Base-by-base conservation (phyloP, 2,329 filamentous ascomycete species). In the Penicillium nordicum region DNA sequence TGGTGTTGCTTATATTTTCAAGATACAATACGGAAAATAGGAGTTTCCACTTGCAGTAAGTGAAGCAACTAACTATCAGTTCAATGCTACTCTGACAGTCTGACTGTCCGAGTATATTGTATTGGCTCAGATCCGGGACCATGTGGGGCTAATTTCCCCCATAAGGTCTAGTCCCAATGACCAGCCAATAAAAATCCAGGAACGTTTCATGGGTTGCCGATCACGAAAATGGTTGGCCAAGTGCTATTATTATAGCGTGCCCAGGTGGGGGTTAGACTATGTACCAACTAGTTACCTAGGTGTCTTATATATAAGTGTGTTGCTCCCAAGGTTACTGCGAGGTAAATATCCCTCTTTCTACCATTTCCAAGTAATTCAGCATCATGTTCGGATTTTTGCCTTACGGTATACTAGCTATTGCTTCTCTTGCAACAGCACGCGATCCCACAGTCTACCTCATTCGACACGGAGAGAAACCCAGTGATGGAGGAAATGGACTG, bases 391-490 rank as follows among this genome's bases (percentile, higher is more conserved):
- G 44, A 12, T 18, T 40, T 21, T 5, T 40, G 2, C n/a, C 36
- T 32, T 41, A 8, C 16, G 21, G 34, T 9, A 12, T 53, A 18
- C 38, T 63, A 18, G 57, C 63, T 4, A 43, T 59, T 6, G 59
- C 60, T 5, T 57, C 57, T 8, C 21, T 68, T 1, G 57, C 32
- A 18, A n/a, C 53, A 18, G 51, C 58, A 4, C 67, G 68, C 14
- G 57, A 61, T 10, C 78, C 82, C 1, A 85, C 79, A 0, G 80
- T 87, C 32, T 87, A 85, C 66, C 72, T 87, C 9, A 87, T 87
- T 67, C 81, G 84, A 18, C 84, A 87, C 61, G 84, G 84, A 57
- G 84, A 87, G 69, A 87, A 87, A 69, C 84, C 84, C 3, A 55
- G 65, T 1, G 69, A 76, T 37, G 76, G 77, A 16, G 73, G 74